These are phyloP conservation scores for Rhytidhysteron rufulum DNA, from an alignment of 2,329 filamentous ascomycete species.

Conservation along the genomic window DNA sequence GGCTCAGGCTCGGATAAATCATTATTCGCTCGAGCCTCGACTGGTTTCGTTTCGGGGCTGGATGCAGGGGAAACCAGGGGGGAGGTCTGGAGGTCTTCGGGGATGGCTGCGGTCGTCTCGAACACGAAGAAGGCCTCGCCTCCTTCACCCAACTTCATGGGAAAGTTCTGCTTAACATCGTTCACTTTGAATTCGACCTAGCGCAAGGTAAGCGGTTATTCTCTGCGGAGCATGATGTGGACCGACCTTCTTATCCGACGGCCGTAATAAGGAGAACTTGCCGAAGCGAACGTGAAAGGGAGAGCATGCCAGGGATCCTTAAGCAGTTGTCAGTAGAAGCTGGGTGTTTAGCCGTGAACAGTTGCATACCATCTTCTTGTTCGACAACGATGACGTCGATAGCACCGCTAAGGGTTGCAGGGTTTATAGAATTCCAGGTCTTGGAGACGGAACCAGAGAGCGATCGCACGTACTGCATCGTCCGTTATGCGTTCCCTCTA, in stretches of 20 bases:
- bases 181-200: slow-evolving; percentile 94
- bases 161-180: slow-evolving; percentile 82
- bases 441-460: slow-evolving; percentile 94
- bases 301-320: slow-evolving; percentile 74
- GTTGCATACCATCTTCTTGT: slow-evolving; percentile 74
- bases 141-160: slow-evolving; percentile 97
- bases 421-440: slow-evolving; percentile 99
- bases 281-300: slow-evolving; percentile 98
- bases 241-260: slow-evolving; percentile 83
- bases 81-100: slow-evolving; percentile 90
- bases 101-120: slow-evolving; percentile 86
- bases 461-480: slow-evolving; percentile 97
- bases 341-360: not conserved
- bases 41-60: slow-evolving; percentile 66
- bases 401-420: slow-evolving; percentile 91
- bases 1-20: slow-evolving; percentile 65
- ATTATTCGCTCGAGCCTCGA: slow-evolving; percentile 41
- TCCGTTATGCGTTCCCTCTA: too few species aligned
- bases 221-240: not conserved
- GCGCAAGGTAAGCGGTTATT: slow-evolving; percentile 3
- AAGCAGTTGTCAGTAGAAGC: not conserved
- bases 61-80: slow-evolving; percentile 85
- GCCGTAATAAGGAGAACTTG: slow-evolving; percentile 92
- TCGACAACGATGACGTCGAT: slow-evolving; percentile 99
- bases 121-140: slow-evolving; percentile 99